phyloP scores from a whole-genome alignment of 2,329 filamentous ascomycete genomes.

The Stagonosporopsis chrysanthemi region DNA sequence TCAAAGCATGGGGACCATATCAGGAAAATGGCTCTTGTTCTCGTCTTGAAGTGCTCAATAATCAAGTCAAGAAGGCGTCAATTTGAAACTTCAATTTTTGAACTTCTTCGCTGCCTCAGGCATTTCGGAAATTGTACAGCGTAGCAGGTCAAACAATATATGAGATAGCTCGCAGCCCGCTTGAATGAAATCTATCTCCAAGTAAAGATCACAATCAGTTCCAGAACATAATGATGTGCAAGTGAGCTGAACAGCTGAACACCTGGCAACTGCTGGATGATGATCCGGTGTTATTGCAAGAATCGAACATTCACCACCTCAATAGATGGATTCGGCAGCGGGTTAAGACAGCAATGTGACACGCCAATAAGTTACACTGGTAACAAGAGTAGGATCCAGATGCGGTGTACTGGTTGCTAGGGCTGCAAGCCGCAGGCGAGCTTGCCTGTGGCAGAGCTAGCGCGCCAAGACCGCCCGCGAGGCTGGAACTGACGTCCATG shows the following conservation, averaged over 20 bases:
- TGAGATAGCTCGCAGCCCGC: not conserved
- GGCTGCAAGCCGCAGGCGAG: slow-evolving; percentile 2
- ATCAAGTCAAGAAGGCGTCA: not conserved
- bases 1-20: not conserved
- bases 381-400: too few relatives aligned
- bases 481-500: slow-evolving; percentile 11
- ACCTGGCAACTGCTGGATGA: not conserved
- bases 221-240: not conserved
- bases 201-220: not conserved
- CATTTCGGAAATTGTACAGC: too few relatives aligned
- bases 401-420: not conserved
- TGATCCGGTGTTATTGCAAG: not conserved
- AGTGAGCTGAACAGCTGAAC: not conserved
- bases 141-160: not conserved
- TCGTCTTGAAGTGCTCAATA: not conserved
- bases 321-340: not conserved
- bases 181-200: not conserved
- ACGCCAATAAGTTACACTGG: not conserved
- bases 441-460: not conserved
- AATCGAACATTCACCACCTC: not conserved
- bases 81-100: not conserved
- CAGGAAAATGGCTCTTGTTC: not conserved
- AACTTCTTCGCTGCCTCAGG: too few relatives aligned
- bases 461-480: slow-evolving; percentile 6
- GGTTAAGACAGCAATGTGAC: not conserved